These are phyloP conservation scores for Tremella fuciformis DNA, from an alignment of 768 basidiomycete genomes.

Conservation along the genomic window DNA sequence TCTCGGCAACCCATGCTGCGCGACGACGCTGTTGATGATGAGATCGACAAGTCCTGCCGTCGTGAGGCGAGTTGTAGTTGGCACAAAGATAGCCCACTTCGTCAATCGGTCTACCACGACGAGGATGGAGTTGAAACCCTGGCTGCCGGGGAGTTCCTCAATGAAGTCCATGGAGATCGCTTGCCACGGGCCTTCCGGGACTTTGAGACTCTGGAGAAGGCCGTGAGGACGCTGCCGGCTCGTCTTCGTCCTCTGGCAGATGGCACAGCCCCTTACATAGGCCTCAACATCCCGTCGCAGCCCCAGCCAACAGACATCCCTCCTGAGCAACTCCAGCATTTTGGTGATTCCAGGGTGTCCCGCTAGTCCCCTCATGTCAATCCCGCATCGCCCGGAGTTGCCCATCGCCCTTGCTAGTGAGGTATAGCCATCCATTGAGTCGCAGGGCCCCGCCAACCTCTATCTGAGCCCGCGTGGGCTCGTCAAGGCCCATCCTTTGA, in stretches of 20 bases:
- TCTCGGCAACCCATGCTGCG: constrained; percentile 50
- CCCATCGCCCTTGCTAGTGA: neutral
- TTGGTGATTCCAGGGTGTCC: constrained; percentile 55
- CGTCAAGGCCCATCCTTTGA: too few species aligned
- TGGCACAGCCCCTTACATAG: constrained; percentile 51
- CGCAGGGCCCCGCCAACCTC: too few species aligned
- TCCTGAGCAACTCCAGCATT: constrained; percentile 49
- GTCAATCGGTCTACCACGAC: constrained; percentile 54
- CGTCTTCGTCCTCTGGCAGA: constrained; percentile 50
- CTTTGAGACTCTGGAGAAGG: constrained; percentile 33
- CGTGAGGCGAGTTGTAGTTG: constrained; percentile 42
- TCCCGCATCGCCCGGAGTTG: constrained; percentile 30
- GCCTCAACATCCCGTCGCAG: constrained; percentile 24
- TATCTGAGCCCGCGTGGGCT: too few species aligned
- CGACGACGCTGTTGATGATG: constrained; percentile 8
- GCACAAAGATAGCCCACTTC: constrained; percentile 55
- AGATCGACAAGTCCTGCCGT: constrained; percentile 40
- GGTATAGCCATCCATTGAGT: neutral
- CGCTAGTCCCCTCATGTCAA: constrained; percentile 54
- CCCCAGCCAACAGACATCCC: constrained; percentile 53
- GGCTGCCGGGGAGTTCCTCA: constrained; percentile 10
- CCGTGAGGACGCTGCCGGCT: constrained; percentile 53
- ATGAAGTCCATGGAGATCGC: constrained; percentile 50
- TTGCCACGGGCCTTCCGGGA: constrained; percentile 43
- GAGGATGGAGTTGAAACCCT: constrained; percentile 52